A percentile compares a stretch with the other conserved stretches of the same genome.
Conservation (phyloP, 2,329 filamentous ascomycete species). For the Phyllosticta paracitricarpa region DNA sequence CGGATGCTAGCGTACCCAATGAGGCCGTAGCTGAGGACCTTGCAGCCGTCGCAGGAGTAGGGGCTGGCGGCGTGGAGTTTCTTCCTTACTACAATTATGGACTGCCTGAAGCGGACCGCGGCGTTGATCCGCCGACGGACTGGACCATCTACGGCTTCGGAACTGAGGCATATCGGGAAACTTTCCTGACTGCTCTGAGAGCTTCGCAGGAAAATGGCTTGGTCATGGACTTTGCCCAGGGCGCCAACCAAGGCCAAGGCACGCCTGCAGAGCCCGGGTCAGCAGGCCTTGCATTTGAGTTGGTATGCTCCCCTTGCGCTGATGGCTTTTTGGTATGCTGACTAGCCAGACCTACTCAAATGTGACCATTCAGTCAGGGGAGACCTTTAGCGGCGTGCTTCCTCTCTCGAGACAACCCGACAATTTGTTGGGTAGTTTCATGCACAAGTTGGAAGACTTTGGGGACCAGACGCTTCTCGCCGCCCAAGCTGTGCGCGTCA, state of each 20-base stretch:
- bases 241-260: slow-evolving; percentile 39
- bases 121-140: slow-evolving; percentile 17
- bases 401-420: slow-evolving; percentile 11
- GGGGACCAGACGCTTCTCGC: slow-evolving; percentile 12
- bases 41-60: slow-evolving; percentile 5
- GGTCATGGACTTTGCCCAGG: slow-evolving; percentile 37
- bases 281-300: slow-evolving; percentile 13
- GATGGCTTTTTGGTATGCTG: not conserved
- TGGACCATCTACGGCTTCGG: slow-evolving; percentile 34
- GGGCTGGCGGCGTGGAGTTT: slow-evolving; percentile 16
- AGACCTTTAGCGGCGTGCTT: slow-evolving; percentile 10
- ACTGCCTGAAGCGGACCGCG: slow-evolving; percentile 5
- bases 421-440: slow-evolving; percentile 10
- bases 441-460: slow-evolving; percentile 14
- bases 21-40: slow-evolving; percentile 12
- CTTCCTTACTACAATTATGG: slow-evolving; percentile 18
- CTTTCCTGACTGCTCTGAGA: slow-evolving; percentile 21
- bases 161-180: slow-evolving; percentile 22
- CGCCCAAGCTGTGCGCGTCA: slow-evolving; percentile 13
- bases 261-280: slow-evolving; percentile 26
- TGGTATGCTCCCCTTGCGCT: slow-evolving; percentile 5
- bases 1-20: slow-evolving; percentile 15
- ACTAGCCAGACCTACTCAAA: slow-evolving; percentile 11
- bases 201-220: slow-evolving; percentile 28
- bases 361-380: slow-evolving; percentile 8